Conservation (phyloP, 1,284 basidiomycete species). For the Tremellales sp. region DNA sequence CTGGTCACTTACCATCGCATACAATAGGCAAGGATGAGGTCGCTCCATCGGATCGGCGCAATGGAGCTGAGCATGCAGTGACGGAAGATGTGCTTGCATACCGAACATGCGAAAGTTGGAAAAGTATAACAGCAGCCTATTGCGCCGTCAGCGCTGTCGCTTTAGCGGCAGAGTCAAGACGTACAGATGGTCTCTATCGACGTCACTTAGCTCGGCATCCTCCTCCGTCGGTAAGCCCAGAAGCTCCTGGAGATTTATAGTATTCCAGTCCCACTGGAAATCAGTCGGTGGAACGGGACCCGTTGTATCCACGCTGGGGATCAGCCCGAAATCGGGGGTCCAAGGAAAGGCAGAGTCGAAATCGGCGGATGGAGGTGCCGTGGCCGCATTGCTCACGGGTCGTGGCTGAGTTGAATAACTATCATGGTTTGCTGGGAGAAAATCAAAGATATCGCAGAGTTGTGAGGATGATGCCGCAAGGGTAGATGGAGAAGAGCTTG, state of each 20-base stretch:
- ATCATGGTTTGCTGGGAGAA: too few relatives aligned
- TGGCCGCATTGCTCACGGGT: too few relatives aligned
- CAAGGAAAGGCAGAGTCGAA: too few relatives aligned
- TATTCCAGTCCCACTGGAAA: slow-evolving; percentile 2
- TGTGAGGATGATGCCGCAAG: too few relatives aligned
- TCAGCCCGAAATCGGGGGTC: too few relatives aligned
- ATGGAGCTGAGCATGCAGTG: slow-evolving; percentile 13
- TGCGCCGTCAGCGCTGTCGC: not conserved
- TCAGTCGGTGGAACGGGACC: too few relatives aligned
- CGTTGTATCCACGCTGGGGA: too few relatives aligned
- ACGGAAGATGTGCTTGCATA: slow-evolving; percentile 19
- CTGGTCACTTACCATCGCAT: slow-evolving; percentile 15
- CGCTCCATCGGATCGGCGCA: slow-evolving; percentile 9
- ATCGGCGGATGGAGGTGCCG: too few relatives aligned
- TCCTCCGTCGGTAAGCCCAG: not conserved
- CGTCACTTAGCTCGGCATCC: slow-evolving; percentile 1
- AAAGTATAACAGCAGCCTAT: slow-evolving; percentile 20
- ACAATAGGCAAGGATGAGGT: slow-evolving; percentile 21
- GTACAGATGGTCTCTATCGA: slow-evolving; percentile 19
- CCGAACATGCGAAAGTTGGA: slow-evolving; percentile 18
- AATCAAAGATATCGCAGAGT: too few relatives aligned
- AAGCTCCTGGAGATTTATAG: not conserved
- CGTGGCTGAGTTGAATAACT: too few relatives aligned
- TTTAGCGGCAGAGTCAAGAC: not conserved
- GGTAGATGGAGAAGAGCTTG: too few relatives aligned